Base-by-base conservation (phyloP, 106 monocot genomes). In the Hemerocallis citrina region DNA sequence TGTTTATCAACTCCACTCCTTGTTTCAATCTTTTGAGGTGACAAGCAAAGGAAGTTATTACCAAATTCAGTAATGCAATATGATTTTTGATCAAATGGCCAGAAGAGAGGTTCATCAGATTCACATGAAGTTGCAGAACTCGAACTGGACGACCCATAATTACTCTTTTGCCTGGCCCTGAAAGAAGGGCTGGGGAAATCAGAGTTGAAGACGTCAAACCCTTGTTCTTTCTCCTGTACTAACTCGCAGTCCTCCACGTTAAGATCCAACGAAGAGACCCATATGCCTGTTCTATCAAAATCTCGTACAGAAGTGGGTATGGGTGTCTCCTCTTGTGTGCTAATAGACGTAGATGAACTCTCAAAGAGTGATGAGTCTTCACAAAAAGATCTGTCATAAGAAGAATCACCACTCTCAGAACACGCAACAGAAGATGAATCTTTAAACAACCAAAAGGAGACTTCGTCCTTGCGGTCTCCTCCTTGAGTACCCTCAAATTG, bases 111-210 rank as follows among this genome's bases (percentile, higher is more conserved):
- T 23, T 88, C 83, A 15, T 74, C 65, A 10, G 54, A 55, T n/a
- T 55, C 54, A 32, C 31, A 49, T 27, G 69, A 61, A 33, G 52
- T 61, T 48, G 1, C 9, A 13, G 25, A 61, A 47, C 15, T 27
- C 30, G 46, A 59, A 14, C 44, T 58, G 27, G 65, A 63, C 68
- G 58, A 21, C 14, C 43, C 21, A 16, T 34, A 21, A 37, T 47
- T 48, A 14, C 16, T 40, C 34, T 61, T 44, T 45, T 23, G 39
- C 52, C 5, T 66, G 13, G 49, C 64, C 55, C 54, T 50, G 55
- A 73, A 74, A 43, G 78, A 74, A 16, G 88, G 83, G 49, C 83
- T 88, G 25, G 74, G 76, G 25, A 88, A 80, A 46, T 79, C 76
- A 5, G 67, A 55, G 29, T 37, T 61, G 16, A 69, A 65, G 1